These are phyloP conservation scores for Nephelium lappaceum DNA, from an alignment of 345 rosid species.

Conservation along the genomic window DNA sequence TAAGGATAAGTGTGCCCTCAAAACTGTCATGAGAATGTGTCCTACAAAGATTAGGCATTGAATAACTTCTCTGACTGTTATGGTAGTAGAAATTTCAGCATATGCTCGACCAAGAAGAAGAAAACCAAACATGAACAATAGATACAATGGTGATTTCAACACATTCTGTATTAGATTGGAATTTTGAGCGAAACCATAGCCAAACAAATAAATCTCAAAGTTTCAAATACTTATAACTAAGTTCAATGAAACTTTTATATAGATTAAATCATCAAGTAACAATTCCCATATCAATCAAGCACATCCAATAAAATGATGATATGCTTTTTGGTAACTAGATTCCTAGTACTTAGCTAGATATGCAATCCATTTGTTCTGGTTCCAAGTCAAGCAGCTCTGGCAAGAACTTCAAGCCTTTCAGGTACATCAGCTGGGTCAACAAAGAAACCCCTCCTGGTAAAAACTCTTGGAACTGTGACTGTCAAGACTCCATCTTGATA, in stretches of 20 bases:
- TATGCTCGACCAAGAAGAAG: background rate
- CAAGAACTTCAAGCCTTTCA: slow-evolving; percentile 55
- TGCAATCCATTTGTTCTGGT: background rate
- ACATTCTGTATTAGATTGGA: background rate
- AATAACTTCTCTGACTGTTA: background rate
- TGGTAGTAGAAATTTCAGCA: background rate
- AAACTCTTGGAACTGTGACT: slow-evolving; percentile 57
- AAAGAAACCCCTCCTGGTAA: slow-evolving; percentile 40
- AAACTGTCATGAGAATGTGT: background rate
- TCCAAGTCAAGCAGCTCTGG: slow-evolving; percentile 72
- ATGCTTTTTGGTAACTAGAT: background rate
- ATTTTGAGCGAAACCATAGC: background rate
- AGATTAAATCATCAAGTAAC: background rate
- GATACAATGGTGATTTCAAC: background rate
- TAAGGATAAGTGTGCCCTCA: too few relatives aligned
- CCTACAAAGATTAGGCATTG: background rate
- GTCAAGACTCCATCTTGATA: slow-evolving; percentile 75
- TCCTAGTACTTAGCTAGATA: background rate
- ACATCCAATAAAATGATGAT: background rate
- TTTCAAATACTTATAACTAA: background rate
- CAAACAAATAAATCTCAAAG: background rate
- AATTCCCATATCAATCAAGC: background rate
- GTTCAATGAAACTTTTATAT: background rate
- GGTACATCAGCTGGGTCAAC: slow-evolving; percentile 60
- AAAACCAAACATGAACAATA: background rate